These are phyloP conservation scores for Pterocarpus macrocarpus DNA, from an alignment of 306 rosid genomes.

Conservation along the genomic window DNA sequence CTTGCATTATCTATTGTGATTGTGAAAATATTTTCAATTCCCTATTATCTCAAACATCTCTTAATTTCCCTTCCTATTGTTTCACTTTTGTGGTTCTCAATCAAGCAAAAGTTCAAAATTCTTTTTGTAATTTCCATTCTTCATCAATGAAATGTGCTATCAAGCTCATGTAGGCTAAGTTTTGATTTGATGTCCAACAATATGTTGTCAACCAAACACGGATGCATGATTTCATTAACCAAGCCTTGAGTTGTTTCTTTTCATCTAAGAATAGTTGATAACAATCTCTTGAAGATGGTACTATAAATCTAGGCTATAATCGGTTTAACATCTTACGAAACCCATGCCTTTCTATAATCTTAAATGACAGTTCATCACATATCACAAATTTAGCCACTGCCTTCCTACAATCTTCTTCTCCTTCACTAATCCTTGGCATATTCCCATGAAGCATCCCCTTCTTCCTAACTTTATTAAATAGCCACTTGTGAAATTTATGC, in stretches of 20 bases:
- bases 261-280: too few species aligned
- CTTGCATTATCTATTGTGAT: conserved; percentile 1
- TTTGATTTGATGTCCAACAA: conserved; percentile 7
- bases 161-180: neutral
- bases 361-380: neutral
- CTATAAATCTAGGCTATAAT: neutral
- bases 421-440: neutral
- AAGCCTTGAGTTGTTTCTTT: too few species aligned
- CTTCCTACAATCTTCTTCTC: neutral
- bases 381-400: neutral
- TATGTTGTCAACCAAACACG: neutral
- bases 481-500: neutral
- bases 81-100: conserved; percentile 12
- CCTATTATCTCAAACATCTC: neutral
- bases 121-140: neutral
- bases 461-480: neutral
- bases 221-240: too few species aligned
- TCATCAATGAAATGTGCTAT: conserved; percentile 5
- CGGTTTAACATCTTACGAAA: neutral
- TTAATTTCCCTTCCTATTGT: neutral
- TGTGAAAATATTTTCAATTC: neutral
- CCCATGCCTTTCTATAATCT: neutral
- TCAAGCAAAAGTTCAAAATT: neutral
- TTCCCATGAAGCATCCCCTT: neutral
- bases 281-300: neutral